Evolutionary conservation across 139 green algal species (phyloP).

Genomic region (Chlorella sp.): DNA sequence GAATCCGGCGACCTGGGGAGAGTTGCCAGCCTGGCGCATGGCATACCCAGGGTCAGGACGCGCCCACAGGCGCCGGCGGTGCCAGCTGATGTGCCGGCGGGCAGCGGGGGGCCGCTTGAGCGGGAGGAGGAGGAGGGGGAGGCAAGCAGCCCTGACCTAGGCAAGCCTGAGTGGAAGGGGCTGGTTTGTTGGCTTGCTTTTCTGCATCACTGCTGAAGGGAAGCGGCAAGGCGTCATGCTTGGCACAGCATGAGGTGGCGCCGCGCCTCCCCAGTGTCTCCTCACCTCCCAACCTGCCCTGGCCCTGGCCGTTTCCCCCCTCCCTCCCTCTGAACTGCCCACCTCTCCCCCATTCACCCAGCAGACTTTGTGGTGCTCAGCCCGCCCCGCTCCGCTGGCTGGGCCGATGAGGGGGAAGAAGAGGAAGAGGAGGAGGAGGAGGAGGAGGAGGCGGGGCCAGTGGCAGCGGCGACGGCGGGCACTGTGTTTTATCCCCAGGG

Average conservation of each 20-base stretch:
- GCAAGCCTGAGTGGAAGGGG: neutral
- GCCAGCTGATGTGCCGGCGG: neutral
- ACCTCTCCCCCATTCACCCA: neutral
- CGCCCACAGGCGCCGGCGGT: neutral
- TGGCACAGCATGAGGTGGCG: no score
- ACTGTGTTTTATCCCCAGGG: neutral
- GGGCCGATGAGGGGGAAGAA: neutral
- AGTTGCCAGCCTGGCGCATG: neutral
- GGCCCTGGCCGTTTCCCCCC: no score
- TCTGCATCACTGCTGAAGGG: neutral
- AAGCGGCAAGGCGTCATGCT: no score
- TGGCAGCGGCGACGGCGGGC: neutral
- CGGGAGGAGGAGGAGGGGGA: neutral
- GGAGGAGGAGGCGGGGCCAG: neutral
- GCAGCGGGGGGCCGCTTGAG: neutral
- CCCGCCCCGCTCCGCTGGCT: neutral
- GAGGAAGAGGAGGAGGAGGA: neutral
- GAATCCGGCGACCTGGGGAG: neutral
- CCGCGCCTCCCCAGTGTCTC: no score
- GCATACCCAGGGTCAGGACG: constrained; percentile 1
- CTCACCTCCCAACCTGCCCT: no score
- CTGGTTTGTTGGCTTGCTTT: neutral
- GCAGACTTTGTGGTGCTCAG: neutral
- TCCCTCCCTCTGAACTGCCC: neutral
- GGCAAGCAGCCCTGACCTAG: neutral